Evolutionary conservation across 352 stramenopile species (phyloP), one percentile per base, ranked within the genome.

Genomic region (Peronospora belbahrii): DNA sequence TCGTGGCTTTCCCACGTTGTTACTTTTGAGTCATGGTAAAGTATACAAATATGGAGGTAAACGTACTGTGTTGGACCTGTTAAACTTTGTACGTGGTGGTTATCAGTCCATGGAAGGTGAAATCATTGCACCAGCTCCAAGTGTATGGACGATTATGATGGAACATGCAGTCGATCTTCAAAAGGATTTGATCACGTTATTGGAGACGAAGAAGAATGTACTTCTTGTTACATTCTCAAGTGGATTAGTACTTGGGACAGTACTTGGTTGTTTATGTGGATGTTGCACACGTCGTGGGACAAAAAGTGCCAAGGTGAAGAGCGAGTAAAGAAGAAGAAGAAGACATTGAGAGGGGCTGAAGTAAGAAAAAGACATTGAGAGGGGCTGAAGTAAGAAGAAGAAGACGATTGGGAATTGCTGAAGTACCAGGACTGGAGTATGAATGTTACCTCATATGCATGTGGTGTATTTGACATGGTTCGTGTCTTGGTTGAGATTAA

Each of bases 201-300:
- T 88, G 14, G 59, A 51, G 23, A 82, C 73, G 47, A 91, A 91
- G 66, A 91, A 91, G 69, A 88, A 88, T 36, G 80, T 87, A 42
- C 50, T 91, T 47, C 58, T 88, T 13, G 74, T 65, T 30, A 88
- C 74, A 1, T 91, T 91, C 58, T 83, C 73, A 3, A 62, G 62
- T 23, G 80, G 80, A 1, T 35, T 88, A 17, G 7, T 84, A 34
- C 55, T 91, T 15, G 80, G 80, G 6, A 41, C 89, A 30, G 42
- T 86, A 47, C 67, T 91, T 19, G 80, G 76, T 36, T 83, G 66
- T 49, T 22, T 84, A 42, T 88, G 74, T 53, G 68, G 70, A 47
- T 90, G 78, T 60, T 87, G 70, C 70, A 81, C 75, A 45, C 56
- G 64, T 25, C 68, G 75, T 15, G 52, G 63, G 20, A 34, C 38